A percentile compares a stretch with the other conserved stretches of the same genome.
Evolutionary conservation across 2,329 filamentous ascomycete species (phyloP).

Genomic region (Pseudopithomyces maydicus): DNA sequence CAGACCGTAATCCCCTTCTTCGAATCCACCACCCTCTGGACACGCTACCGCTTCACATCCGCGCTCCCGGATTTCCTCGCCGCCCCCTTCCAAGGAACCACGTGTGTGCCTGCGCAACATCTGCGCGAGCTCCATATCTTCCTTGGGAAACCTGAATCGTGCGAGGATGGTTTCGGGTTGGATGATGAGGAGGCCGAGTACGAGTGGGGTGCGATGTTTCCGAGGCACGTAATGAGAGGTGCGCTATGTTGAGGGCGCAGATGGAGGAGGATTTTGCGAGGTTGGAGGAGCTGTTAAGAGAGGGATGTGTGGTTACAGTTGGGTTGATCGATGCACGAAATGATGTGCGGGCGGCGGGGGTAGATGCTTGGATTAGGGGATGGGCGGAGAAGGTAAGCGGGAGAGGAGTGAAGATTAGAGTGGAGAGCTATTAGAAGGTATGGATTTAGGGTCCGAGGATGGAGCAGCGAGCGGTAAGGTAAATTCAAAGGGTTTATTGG

Average conservation of each 20-base stretch:
- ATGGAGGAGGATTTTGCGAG: conserved; percentile 1
- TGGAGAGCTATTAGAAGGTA: not conserved
- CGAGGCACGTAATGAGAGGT: conserved; percentile 2
- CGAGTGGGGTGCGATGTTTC: not conserved
- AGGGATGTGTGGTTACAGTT: not conserved
- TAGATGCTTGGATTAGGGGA: not conserved
- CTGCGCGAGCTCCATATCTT: not conserved
- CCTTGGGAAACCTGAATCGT: not conserved
- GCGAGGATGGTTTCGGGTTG: not conserved
- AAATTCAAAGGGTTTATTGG: too few relatives aligned
- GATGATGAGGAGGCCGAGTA: conserved; percentile 7
- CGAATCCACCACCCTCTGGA: conserved; percentile 1
- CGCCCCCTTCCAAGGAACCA: not conserved
- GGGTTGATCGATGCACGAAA: not conserved
- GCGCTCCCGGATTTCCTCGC: not conserved
- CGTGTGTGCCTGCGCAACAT: not conserved
- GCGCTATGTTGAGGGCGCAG: not conserved
- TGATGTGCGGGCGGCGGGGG: not conserved
- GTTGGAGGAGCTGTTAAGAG: not conserved
- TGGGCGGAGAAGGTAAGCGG: not conserved
- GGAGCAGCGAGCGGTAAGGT: too few relatives aligned
- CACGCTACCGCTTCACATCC: conserved; percentile 7
- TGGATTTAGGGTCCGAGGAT: too few relatives aligned
- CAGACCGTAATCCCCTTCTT: not conserved
- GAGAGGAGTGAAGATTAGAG: not conserved